Base-by-base conservation (phyloP, 768 basidiomycete species). In the Russula sp. region DNA sequence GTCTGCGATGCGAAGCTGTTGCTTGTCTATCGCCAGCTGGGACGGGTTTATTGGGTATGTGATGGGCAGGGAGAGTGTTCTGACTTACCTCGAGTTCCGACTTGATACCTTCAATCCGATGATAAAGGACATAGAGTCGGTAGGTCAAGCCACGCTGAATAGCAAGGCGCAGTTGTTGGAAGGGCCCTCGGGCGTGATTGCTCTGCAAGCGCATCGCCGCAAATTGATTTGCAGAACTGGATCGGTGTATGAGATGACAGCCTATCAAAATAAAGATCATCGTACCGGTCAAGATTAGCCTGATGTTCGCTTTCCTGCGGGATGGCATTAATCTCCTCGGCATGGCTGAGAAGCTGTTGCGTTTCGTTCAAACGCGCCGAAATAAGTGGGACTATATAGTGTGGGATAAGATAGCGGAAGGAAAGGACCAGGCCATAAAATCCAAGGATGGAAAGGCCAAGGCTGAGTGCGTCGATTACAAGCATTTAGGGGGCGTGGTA, bases 131-230 rank as follows among this genome's bases (percentile, higher is more conserved):
- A 30, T 7, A 44, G 28, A 57, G 40, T 57, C 26, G 18, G 56
- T 2, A 57, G 8, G 40, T 44, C n/a, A 57, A 11, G 40, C 56
- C 56, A 16, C 26, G 10, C 26, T n/a, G n/a, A n/a, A 28, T 11
- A 6, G 18, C 40, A 30, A 57, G 56, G 24, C 56, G 40, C 24
- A 57, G 11, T 57, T 57, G 56, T 26, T 44, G 56, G 56, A 30
- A 44, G 9, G 56, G 28, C 16, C 56, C 18, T 10, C 40, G 26
- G 11, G 38, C 40, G 5, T n/a, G 56, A 30, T 57, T 57, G 28
- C 40, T 57, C 26, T 57, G 26, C 26, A 53, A 4, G n/a, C 28
- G 50, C 28, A 52, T 61, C 24, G 28, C 42, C 51, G 30, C 32
- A 32, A 44, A 28, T 44, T 44, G 24, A 18, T 57, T 42, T 11